Percentiles rank a stretch among this genome's conserved stretches.
These are phyloP conservation scores for Cystofilobasidium macerans DNA, from an alignment of 768 basidiomycete species.

Conservation along the genomic window DNA sequence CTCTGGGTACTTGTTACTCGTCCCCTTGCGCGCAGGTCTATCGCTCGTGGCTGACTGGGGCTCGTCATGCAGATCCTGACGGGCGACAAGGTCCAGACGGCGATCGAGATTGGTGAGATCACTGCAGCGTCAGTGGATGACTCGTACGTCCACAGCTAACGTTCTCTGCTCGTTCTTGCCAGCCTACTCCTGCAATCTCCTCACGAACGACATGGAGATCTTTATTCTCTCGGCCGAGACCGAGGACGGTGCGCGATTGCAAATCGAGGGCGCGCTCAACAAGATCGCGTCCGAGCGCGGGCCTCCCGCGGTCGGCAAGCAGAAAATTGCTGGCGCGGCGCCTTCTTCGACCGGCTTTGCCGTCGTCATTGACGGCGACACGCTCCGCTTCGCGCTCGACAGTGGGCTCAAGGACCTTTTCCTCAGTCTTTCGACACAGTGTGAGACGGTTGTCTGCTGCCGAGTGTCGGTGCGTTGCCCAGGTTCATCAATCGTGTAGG, in stretches of 20 bases:
- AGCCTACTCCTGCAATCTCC: constrained; percentile 83
- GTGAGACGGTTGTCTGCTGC: constrained; percentile 96
- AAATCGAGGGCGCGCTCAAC: constrained; percentile 86
- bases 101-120: constrained; percentile 74
- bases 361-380: constrained; percentile 93
- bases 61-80: constrained; percentile 52
- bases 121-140: not conserved
- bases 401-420: constrained; percentile 72
- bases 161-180: not conserved
- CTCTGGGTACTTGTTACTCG: constrained; percentile 49
- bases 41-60: too few relatives aligned
- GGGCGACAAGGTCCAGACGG: constrained; percentile 96
- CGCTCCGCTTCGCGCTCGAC: constrained; percentile 66
- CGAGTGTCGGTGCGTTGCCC: constrained; percentile 60
- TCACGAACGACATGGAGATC: constrained; percentile 88
- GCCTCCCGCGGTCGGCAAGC: constrained; percentile 47
- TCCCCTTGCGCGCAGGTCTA: too few relatives aligned
- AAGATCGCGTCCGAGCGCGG: constrained; percentile 82
- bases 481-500: too few relatives aligned
- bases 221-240: constrained; percentile 90
- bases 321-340: constrained; percentile 5
- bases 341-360: constrained; percentile 57
- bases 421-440: constrained; percentile 84
- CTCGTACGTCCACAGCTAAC: not conserved
- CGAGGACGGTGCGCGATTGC: constrained; percentile 52